Percentiles rank a stretch among this genome's conserved stretches.
Evolutionary conservation across 805 yeast genomes (phyloP).

Genomic region (Metschnikowia matae): DNA sequence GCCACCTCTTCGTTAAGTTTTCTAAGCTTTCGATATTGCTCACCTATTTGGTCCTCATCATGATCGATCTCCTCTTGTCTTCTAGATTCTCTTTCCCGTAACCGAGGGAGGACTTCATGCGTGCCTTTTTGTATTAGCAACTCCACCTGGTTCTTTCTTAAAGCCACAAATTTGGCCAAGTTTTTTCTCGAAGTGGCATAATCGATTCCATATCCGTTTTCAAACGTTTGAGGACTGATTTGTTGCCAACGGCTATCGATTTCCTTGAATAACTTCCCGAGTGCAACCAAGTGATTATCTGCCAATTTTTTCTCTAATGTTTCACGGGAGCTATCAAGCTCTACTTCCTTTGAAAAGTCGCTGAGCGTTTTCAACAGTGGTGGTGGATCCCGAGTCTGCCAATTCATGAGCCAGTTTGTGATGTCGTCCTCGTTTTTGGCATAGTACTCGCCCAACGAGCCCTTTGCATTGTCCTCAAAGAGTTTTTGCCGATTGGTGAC

Average conservation of each 20-base stretch:
- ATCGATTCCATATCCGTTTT: constrained; percentile 8
- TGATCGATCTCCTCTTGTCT: constrained; percentile 32
- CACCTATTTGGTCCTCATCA: constrained; percentile 39
- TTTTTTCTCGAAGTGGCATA: constrained; percentile 27
- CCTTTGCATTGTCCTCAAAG: constrained; percentile 14
- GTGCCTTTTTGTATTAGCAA: constrained; percentile 13
- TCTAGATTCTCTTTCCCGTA: constrained; percentile 24
- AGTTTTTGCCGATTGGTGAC: constrained; percentile 27
- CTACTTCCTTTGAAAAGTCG: constrained; percentile 20
- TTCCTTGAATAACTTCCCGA: constrained; percentile 6
- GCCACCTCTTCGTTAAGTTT: constrained; percentile 33
- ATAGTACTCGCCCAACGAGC: constrained; percentile 24
- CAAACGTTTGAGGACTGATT: background rate
- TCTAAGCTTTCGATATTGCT: constrained; percentile 34
- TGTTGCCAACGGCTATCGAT: background rate
- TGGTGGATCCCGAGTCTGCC: constrained; percentile 19
- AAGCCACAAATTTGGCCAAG: constrained; percentile 26
- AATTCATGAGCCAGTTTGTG: constrained; percentile 24
- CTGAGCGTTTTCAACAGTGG: constrained; percentile 15
- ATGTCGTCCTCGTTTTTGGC: constrained; percentile 27
- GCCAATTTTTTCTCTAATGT: constrained; percentile 16
- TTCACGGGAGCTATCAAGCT: constrained; percentile 20
- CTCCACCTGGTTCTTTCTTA: constrained; percentile 21
- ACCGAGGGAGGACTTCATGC: constrained; percentile 18
- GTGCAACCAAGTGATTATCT: constrained; percentile 9